phyloP scores from a whole-genome alignment of 2,329 filamentous ascomycete species.

The Trichoderma simmonsii region DNA sequence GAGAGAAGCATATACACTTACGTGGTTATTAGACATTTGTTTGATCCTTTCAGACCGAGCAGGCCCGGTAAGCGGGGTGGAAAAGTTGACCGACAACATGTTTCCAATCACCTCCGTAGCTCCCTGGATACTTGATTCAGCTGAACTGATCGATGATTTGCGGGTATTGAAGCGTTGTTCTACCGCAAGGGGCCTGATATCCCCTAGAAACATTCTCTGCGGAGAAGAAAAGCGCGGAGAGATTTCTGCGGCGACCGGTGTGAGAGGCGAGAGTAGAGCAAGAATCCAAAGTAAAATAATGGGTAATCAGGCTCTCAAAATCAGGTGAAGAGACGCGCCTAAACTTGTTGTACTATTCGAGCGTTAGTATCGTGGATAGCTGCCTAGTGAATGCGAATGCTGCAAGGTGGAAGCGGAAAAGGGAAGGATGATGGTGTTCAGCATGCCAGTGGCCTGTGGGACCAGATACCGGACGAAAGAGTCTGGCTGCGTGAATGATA shows the following conservation, averaged over 20 bases:
- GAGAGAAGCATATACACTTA: constrained; percentile 24
- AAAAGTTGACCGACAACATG: constrained; percentile 40
- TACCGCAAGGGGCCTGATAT: neutral
- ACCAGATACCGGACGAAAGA: neutral
- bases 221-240: neutral
- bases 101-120: constrained; percentile 4
- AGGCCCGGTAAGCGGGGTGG: constrained; percentile 37
- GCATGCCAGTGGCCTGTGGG: neutral
- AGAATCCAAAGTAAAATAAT: neutral
- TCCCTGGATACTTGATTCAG: neutral
- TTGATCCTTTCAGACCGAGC: constrained; percentile 37
- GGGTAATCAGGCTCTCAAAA: neutral
- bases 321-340: neutral
- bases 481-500: neutral
- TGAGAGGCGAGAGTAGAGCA: neutral
- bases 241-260: neutral
- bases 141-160: neutral
- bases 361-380: neutral
- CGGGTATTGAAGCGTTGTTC: neutral
- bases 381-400: neutral
- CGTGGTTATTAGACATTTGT: constrained; percentile 40
- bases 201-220: constrained; percentile 5
- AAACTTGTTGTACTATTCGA: neutral
- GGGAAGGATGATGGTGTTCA: neutral
- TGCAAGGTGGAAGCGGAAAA: neutral